Base-by-base conservation (phyloP, 2,329 filamentous ascomycete species). In the Claviceps sp. region DNA sequence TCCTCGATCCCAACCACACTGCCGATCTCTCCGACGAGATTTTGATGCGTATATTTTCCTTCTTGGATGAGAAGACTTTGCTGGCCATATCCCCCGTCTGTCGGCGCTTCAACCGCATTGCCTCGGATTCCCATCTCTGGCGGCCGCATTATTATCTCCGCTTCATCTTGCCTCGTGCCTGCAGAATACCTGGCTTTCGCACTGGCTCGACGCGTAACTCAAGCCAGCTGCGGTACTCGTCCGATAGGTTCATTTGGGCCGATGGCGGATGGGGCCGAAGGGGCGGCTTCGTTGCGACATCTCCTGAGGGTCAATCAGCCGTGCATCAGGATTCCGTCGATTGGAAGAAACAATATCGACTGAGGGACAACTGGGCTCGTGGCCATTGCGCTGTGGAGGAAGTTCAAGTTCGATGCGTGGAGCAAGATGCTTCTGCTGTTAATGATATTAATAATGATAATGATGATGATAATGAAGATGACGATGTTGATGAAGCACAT, bases 281-380 rank as follows among this genome's bases (percentile, higher is more conserved):
- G 44, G 69, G 71, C 16, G 71, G 71, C 4, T 39, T 50, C 22
- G 49, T 50, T 4, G 42, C 16, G 20, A 6, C 40, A 26, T 36
- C 48, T 9, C 20, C 20, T 1, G 17, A 45, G 29, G 23, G 4
- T 7, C 26, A 11, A 37, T 14, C 26, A 37, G 49, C 50, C 14
- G 45, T 37, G 22, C 46, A 50, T 22, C 39, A 55, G 17, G 46
- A 50, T 22, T 62, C 78, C 7, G 74, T 85, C 22, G 80, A 93
- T 62, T 96, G 90, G 90, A 95, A 94, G 71, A 78, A 79, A 55
- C 86, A 93, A 60, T 97, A 94, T 67, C 88, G 85, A 61, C 73
- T 96, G 48, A 78, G 87, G 45, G 86, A 95, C 64, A 97, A 97
- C 68, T 97, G 93, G 93, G 79, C 86, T 1, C 80, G 77, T 55